Conservation (phyloP, 257 asterid genomes). For the Leptodermis oblonga region DNA sequence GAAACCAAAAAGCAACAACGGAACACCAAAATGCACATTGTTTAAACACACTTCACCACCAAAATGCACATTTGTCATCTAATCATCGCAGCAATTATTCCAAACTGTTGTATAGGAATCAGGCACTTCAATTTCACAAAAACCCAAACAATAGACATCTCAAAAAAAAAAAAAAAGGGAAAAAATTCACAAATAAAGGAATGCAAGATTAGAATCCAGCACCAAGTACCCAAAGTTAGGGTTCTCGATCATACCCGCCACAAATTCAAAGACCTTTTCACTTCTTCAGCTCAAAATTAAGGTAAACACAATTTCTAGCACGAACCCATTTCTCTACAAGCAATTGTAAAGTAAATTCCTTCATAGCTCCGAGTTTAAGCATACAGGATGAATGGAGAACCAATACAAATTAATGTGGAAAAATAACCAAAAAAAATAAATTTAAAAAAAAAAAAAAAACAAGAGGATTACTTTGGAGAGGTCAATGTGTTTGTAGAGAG, state of each 20-base stretch:
- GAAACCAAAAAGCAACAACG: not conserved
- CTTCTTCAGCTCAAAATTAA: not conserved
- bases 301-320: not conserved
- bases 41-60: no score
- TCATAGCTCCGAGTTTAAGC: not conserved
- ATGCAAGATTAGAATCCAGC: not conserved
- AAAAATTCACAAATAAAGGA: not conserved
- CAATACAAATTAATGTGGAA: not conserved
- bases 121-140: no score
- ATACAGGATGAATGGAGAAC: not conserved
- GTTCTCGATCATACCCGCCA: not conserved
- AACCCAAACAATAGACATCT: not conserved
- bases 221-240: not conserved
- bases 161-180: no score
- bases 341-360: not conserved
- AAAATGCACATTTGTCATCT: not conserved
- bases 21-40: not conserved
- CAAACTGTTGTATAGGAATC: not conserved
- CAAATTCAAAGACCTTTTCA: not conserved
- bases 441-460: not conserved
- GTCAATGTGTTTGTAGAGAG: conserved; percentile 88
- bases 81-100: not conserved
- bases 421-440: not conserved
- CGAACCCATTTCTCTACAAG: not conserved
- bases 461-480: conserved; percentile 67